Evolutionary conservation across 2,329 filamentous ascomycete species (phyloP).

Genomic region (Aspergillus brunneoviolaceus): DNA sequence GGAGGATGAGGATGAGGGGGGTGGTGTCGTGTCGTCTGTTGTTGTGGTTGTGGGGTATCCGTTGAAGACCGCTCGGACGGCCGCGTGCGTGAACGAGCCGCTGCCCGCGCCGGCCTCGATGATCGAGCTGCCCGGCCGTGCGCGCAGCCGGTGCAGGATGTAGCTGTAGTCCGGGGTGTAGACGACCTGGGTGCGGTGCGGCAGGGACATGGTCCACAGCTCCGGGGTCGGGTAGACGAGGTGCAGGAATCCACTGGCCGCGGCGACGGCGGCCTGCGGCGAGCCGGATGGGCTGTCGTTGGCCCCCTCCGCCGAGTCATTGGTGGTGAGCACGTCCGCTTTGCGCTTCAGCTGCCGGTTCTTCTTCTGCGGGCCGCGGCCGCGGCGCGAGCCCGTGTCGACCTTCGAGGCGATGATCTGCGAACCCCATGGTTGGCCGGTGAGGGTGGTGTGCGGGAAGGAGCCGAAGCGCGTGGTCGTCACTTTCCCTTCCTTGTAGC

Average conservation of each 20-base stretch:
- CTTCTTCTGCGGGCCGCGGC: conserved; percentile 70
- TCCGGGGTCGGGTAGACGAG: conserved; percentile 52
- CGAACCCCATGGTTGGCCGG: conserved; percentile 82
- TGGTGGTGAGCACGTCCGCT: conserved; percentile 37
- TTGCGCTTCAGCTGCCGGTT: conserved; percentile 55
- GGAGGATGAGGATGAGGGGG: too few relatives aligned
- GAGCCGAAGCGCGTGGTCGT: conserved; percentile 94
- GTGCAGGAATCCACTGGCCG: conserved; percentile 50
- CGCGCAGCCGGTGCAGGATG: conserved; percentile 50
- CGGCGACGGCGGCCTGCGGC: conserved; percentile 35
- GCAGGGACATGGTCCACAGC: conserved; percentile 51
- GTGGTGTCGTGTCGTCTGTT: conserved; percentile 8
- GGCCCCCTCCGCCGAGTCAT: conserved; percentile 27
- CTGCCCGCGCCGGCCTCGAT: conserved; percentile 55
- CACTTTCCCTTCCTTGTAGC: conserved; percentile 73
- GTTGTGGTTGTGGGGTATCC: conserved; percentile 35
- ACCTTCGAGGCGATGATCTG: conserved; percentile 88
- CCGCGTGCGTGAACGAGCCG: conserved; percentile 53
- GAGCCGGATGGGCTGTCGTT: conserved; percentile 9
- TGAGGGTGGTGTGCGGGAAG: conserved; percentile 75
- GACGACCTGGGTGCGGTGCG: conserved; percentile 54
- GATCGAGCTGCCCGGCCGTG: conserved; percentile 45
- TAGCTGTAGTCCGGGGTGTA: conserved; percentile 56
- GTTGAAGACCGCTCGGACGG: conserved; percentile 51
- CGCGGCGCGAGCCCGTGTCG: conserved; percentile 84